These are phyloP conservation scores for Ascochyta clinopodiicola DNA, from an alignment of 2,329 filamentous ascomycete species.

Conservation along the genomic window DNA sequence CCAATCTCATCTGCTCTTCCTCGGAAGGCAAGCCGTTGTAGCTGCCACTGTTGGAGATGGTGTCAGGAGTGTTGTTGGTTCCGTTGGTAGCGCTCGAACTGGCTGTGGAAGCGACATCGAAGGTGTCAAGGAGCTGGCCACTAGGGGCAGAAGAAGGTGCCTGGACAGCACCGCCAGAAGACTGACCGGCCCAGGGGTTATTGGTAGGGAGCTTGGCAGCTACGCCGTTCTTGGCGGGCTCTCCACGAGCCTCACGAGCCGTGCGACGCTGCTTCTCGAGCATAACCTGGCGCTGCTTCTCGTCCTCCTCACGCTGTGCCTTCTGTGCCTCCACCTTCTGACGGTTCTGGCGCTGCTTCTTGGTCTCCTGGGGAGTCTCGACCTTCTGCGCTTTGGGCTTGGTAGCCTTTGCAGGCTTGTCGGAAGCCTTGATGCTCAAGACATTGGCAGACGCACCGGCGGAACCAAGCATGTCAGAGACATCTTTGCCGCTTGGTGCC, in stretches of 20 bases:
- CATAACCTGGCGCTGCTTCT: conserved; percentile 76
- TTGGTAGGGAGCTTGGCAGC: conserved; percentile 54
- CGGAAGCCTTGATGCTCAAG: conserved; percentile 76
- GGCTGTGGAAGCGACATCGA: conserved; percentile 53
- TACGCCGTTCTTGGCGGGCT: conserved; percentile 79
- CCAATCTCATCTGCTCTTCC: conserved; percentile 65
- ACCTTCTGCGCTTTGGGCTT: conserved; percentile 68
- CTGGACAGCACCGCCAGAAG: conserved; percentile 31
- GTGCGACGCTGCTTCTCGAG: conserved; percentile 83
- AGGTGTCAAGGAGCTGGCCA: conserved; percentile 57
- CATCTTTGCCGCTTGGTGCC: conserved; percentile 68
- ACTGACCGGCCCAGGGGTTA: conserved; percentile 61
- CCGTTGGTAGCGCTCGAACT: conserved; percentile 51
- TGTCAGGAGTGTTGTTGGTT: conserved; percentile 48
- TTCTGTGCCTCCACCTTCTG: conserved; percentile 86
- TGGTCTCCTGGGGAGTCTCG: conserved; percentile 69
- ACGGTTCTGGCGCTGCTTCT: conserved; percentile 94
- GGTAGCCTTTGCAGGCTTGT: conserved; percentile 62
- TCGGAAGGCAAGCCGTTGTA: conserved; percentile 63
- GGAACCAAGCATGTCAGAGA: conserved; percentile 92
- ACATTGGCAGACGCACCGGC: conserved; percentile 72
- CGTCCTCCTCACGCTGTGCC: conserved; percentile 74
- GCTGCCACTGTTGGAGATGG: conserved; percentile 37
- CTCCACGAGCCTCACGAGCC: conserved; percentile 82
- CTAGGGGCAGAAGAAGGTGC: conserved; percentile 29